Evolutionary conservation across 495 filamentous ascomycete genomes (phyloP), one percentile per base, ranked within the genome.

Genomic region (Sporormia fimetaria): DNA sequence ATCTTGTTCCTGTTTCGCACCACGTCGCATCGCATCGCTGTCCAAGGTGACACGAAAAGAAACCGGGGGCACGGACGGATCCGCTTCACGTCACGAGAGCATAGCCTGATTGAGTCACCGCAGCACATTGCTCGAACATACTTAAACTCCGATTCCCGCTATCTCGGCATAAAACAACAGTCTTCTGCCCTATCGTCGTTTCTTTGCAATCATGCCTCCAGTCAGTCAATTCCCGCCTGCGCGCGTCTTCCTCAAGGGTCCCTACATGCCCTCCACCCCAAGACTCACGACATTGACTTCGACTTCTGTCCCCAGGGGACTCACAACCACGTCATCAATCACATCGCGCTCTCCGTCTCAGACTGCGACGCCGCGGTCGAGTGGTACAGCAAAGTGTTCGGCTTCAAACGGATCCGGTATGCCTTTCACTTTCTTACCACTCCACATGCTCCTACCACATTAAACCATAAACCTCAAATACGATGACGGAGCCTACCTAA

Each of bases 261-360:
- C 21, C 11, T 9, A 15, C 3, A 18, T 14, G 10, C 6, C 28
- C 16, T 23, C n/a, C 5, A 11, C 33, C 4, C 8, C 25, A 24
- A 3, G 28, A 34, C 20, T 7, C 10, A 23, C 45, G 6, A 42
- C 45, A 16, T 31, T 49, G 32, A 41, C 44, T 6, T 4, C 27
- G 5, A 29, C 10, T 21, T 21, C 32, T 3, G 9, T 37, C 17
- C 23, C 30, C 20, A 51, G 36, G 29, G n/a, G 2, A 11, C 24
- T 30, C 48, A 51, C 37, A 42, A 46, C 37, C 42, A 51, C 49
- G 49, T 56, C 37, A 41, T 56, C 52, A 56, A 56, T 27, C 52
- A 56, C 52, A 30, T 52, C 40, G 52, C 42, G 29, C 31, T 52
- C 36, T 40, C 42, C 2, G 52, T 56, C 23, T 9, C 48, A 9